Conservation (phyloP, 139 green algal species). For the Volvox africanus region DNA sequence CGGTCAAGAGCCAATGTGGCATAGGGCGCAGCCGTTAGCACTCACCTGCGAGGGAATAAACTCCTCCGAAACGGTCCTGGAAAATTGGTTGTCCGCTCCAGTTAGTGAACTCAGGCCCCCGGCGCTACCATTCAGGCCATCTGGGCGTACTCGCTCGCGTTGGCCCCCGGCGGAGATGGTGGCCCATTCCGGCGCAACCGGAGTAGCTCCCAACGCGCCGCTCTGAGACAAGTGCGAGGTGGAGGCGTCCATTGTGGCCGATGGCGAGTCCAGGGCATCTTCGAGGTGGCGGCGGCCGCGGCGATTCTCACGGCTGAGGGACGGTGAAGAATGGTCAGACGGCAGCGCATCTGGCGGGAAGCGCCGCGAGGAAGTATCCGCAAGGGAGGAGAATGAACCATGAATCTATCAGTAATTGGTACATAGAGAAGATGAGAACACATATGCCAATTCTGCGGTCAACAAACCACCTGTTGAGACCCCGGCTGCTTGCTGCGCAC, state of each 20-base stretch:
- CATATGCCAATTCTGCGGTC: too few relatives aligned
- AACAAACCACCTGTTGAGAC: too few relatives aligned
- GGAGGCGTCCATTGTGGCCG: neutral
- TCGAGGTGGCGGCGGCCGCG: neutral
- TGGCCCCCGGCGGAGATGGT: neutral
- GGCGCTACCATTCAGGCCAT: too few relatives aligned
- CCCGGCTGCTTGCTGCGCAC: too few relatives aligned
- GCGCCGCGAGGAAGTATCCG: too few relatives aligned
- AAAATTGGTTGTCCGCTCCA: neutral
- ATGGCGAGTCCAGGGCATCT: neutral
- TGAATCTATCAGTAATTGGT: too few relatives aligned
- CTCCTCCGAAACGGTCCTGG: slow-evolving; percentile 40
- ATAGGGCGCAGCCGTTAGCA: neutral
- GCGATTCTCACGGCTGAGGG: neutral
- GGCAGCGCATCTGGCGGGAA: neutral
- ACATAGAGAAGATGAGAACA: too few relatives aligned
- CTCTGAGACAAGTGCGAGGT: neutral
- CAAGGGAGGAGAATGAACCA: too few relatives aligned
- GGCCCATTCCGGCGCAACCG: slow-evolving; percentile 12
- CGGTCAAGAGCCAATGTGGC: too few relatives aligned
- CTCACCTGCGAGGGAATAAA: slow-evolving; percentile 31
- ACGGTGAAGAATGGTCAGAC: slow-evolving; percentile 12
- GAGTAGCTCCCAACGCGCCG: neutral
- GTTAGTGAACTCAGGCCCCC: too few relatives aligned
- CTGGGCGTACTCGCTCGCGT: too few relatives aligned